Evolutionary conservation across 345 rosid genomes (phyloP).

Genomic region (Brassica carinata): DNA sequence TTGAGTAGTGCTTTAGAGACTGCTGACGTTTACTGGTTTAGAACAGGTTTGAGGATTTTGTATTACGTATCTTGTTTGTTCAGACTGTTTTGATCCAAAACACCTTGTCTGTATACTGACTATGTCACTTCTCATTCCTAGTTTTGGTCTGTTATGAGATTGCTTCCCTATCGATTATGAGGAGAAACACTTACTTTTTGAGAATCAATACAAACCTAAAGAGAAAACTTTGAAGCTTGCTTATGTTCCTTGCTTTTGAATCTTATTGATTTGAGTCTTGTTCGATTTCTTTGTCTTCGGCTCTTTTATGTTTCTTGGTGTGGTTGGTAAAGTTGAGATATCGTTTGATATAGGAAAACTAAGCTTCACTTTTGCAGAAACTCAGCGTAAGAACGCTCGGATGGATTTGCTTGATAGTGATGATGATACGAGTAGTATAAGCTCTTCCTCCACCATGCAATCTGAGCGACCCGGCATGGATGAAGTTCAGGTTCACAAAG

Average conservation of each 20-base stretch:
- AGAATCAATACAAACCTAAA: too few relatives aligned
- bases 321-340: neutral
- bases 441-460: conserved; percentile 64
- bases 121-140: too few relatives aligned
- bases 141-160: too few relatives aligned
- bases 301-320: neutral
- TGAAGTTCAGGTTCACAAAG: conserved; percentile 65
- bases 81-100: too few relatives aligned
- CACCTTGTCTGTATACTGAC: too few relatives aligned
- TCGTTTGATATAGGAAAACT: neutral
- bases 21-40: too few relatives aligned
- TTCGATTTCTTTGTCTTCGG: neutral
- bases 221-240: neutral
- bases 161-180: neutral
- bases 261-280: neutral
- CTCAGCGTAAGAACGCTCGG: conserved; percentile 30
- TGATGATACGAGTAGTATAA: conserved; percentile 76
- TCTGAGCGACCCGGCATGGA: conserved; percentile 60
- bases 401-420: conserved; percentile 66
- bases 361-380: conserved; percentile 24
- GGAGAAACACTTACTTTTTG: neutral
- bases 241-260: neutral
- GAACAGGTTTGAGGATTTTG: too few relatives aligned
- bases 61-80: too few relatives aligned
- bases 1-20: too few relatives aligned